Conservation (phyloP, 371 early-diverging fungal species). For the Cokeromyces recurvatus region DNA sequence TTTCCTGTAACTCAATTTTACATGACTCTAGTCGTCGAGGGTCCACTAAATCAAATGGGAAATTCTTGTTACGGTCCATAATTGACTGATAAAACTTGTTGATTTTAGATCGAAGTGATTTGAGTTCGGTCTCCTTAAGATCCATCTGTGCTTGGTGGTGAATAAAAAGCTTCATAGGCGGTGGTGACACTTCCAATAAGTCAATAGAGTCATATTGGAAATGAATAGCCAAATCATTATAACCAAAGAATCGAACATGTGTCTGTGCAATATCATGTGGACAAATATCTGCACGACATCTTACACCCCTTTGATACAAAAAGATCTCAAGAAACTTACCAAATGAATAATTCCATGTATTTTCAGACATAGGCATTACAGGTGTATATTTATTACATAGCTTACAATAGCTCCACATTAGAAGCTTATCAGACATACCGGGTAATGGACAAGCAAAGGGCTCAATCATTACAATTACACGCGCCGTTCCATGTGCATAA, state of each 20-base stretch:
- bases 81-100: conserved; percentile 75
- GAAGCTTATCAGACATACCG: conserved; percentile 71
- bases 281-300: conserved; percentile 74
- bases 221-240: conserved; percentile 70
- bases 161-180: conserved; percentile 72
- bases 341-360: conserved; percentile 92
- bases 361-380: conserved; percentile 78
- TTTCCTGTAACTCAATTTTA: conserved; percentile 56
- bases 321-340: conserved; percentile 94
- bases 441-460: conserved; percentile 59
- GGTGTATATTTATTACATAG: conserved; percentile 72
- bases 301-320: conserved; percentile 72
- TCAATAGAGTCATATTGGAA: conserved; percentile 78
- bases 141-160: conserved; percentile 54
- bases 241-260: conserved; percentile 80
- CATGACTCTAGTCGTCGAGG: conserved; percentile 61
- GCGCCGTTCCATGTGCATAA: conserved; percentile 83
- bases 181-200: conserved; percentile 79
- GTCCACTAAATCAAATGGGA: conserved; percentile 64
- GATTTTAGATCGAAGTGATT: conserved; percentile 55
- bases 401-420: conserved; percentile 92
- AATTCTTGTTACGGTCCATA: conserved; percentile 57
- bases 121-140: conserved; percentile 62
- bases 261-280: conserved; percentile 79
- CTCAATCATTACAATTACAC: conserved; percentile 78